Percentiles rank a stretch among this genome's conserved stretches.
Evolutionary conservation across 495 filamentous ascomycete genomes (phyloP).

Genomic region (Xylaria venustula): DNA sequence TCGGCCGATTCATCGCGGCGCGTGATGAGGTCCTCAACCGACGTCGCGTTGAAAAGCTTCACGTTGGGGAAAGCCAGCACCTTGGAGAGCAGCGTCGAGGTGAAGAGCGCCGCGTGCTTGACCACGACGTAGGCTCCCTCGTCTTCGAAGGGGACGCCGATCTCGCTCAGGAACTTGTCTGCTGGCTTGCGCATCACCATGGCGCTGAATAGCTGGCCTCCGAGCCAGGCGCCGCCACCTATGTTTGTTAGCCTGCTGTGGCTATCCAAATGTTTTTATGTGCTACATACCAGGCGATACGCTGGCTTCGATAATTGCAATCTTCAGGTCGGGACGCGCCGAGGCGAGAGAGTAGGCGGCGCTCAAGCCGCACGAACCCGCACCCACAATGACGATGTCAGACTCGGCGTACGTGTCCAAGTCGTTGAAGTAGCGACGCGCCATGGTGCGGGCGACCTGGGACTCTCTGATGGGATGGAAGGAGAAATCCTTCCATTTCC

Average conservation of each 20-base stretch:
- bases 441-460: slow-evolving; percentile 90
- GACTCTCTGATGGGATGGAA: slow-evolving; percentile 87
- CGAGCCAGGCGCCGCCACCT: slow-evolving; percentile 86
- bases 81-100: slow-evolving; percentile 75
- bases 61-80: slow-evolving; percentile 83
- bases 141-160: slow-evolving; percentile 83
- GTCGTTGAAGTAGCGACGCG: slow-evolving; percentile 84
- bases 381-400: slow-evolving; percentile 88
- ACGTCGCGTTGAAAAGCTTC: slow-evolving; percentile 93
- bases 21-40: slow-evolving; percentile 88
- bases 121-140: slow-evolving; percentile 86
- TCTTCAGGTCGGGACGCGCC: slow-evolving; percentile 83
- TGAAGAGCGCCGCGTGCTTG: slow-evolving; percentile 91
- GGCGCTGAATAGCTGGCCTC: slow-evolving; percentile 86
- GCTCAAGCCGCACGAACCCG: slow-evolving; percentile 81
- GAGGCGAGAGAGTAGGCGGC: slow-evolving; percentile 82
- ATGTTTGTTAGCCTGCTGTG: background rate
- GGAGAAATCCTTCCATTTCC: slow-evolving; percentile 74
- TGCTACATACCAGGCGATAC: slow-evolving; percentile 65
- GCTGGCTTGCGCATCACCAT: slow-evolving; percentile 95
- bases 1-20: slow-evolving; percentile 49
- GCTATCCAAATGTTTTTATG: slow-evolving; percentile 18
- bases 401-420: slow-evolving; percentile 86
- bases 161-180: slow-evolving; percentile 73
- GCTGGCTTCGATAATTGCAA: slow-evolving; percentile 84